A percentile compares a stretch with the other conserved stretches of the same genome.
Conservation (phyloP, 2,329 filamentous ascomycete species). For the Cladophialophora carrionii region DNA sequence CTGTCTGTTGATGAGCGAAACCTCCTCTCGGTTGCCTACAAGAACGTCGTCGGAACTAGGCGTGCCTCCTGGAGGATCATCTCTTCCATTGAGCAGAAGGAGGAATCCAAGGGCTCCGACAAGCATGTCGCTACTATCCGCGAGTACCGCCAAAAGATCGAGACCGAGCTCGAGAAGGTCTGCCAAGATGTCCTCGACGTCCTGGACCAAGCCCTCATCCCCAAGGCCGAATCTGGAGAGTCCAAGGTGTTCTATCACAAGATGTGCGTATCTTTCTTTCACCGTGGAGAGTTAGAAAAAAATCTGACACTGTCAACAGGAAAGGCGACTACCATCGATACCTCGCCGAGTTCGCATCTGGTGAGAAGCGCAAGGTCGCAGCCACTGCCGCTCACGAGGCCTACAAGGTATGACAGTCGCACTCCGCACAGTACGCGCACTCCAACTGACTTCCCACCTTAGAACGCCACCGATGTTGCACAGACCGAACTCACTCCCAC, state of each 20-base stretch:
- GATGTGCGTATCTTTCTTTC: conserved; percentile 67
- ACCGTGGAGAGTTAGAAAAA: conserved; percentile 5
- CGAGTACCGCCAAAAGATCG: conserved; percentile 98
- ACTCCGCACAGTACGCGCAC: background rate
- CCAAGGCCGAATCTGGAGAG: conserved; percentile 91
- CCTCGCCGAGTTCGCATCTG: conserved; percentile 92
- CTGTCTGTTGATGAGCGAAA: conserved; percentile 75
- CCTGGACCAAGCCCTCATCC: conserved; percentile 90
- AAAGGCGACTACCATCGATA: conserved; percentile 99
- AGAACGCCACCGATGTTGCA: conserved; percentile 91
- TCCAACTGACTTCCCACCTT: conserved; percentile 26
- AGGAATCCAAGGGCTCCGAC: conserved; percentile 98
- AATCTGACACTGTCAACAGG: conserved; percentile 57
- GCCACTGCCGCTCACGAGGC: conserved; percentile 89
- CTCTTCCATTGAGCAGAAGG: conserved; percentile 98
- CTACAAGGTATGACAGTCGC: conserved; percentile 71
- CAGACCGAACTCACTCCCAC: conserved; percentile 87
- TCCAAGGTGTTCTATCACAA: conserved; percentile 99
- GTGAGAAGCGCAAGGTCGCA: conserved; percentile 91
- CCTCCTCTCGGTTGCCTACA: conserved; percentile 96
- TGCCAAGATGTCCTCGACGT: conserved; percentile 97
- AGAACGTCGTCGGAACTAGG: conserved; percentile 96
- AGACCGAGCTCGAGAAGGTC: conserved; percentile 94
- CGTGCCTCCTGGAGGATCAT: conserved; percentile 98
- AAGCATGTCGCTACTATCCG: conserved; percentile 89